Conservation (phyloP, 768 basidiomycete species). For the Phallus indusiatus region DNA sequence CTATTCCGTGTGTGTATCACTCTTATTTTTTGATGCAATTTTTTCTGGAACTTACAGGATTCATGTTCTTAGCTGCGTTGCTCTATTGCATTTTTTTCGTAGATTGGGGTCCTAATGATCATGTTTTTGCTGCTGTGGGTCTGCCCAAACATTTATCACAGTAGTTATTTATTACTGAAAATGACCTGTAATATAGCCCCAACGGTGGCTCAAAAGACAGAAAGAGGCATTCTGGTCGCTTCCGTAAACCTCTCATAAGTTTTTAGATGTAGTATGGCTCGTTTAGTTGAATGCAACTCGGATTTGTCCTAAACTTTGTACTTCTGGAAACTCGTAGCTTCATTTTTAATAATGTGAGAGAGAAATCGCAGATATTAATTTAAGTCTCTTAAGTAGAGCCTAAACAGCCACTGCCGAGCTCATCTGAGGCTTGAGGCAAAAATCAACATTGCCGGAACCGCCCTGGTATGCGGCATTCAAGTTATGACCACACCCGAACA, state of each 20-base stretch:
- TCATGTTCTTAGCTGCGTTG: not conserved
- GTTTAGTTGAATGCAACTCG: not conserved
- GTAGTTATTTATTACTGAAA: not conserved
- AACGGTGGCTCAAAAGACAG: constrained; percentile 7
- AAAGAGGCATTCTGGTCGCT: constrained; percentile 7
- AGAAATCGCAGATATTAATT: no score
- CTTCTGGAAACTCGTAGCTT: not conserved
- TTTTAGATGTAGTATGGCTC: no score
- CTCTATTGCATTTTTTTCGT: constrained; percentile 6
- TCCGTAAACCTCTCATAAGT: no score
- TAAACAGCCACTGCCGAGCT: no score
- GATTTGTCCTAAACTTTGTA: not conserved
- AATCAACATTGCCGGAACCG: not conserved
- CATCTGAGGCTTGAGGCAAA: no score
- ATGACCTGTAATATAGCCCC: not conserved
- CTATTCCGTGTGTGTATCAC: not conserved
- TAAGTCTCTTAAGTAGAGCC: no score
- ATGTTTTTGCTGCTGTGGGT: constrained; percentile 7
- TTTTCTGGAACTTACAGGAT: not conserved
- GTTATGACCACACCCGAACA: constrained; percentile 26
- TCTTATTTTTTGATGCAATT: not conserved
- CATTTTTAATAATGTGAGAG: no score
- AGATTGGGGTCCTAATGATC: constrained; percentile 7
- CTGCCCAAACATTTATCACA: not conserved
- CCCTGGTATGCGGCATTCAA: not conserved